These are phyloP conservation scores for Fusarium annulatum DNA, from an alignment of 2,329 filamentous ascomycete genomes.

Conservation along the genomic window DNA sequence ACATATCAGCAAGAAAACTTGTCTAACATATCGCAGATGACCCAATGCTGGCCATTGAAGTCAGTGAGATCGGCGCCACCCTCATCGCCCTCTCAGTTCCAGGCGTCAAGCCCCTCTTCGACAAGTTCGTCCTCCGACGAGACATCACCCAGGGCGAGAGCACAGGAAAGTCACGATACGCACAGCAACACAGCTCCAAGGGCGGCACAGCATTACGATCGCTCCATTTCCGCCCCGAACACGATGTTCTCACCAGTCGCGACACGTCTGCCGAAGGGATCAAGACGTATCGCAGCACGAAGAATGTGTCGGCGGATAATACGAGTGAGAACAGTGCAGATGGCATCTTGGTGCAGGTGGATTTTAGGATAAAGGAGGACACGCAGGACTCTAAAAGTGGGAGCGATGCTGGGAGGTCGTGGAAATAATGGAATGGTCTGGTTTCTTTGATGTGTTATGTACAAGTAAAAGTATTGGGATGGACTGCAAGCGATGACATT, in stretches of 20 bases:
- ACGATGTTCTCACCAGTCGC: conserved; percentile 44
- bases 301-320: conserved; percentile 34
- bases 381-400: conserved; percentile 2
- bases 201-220: conserved; percentile 47
- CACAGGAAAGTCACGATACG: conserved; percentile 40
- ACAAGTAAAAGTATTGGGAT: neutral
- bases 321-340: conserved; percentile 43
- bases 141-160: conserved; percentile 33
- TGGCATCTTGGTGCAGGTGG: conserved; percentile 51
- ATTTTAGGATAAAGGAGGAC: conserved; percentile 51
- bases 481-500: neutral
- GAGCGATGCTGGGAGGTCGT: conserved; percentile 3
- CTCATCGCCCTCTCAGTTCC: conserved; percentile 63
- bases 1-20: accelerated
- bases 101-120: conserved; percentile 60
- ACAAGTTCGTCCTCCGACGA: conserved; percentile 47
- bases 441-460: neutral
- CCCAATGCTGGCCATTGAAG: conserved; percentile 61
- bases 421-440: neutral
- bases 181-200: conserved; percentile 33
- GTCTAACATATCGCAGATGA: conserved; percentile 48
- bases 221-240: conserved; percentile 46
- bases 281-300: conserved; percentile 37
- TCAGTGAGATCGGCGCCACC: conserved; percentile 62
- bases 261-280: conserved; percentile 42